These are phyloP conservation scores for Heliosperma pusillum DNA, from an alignment of 148 eudicot species.

Conservation along the genomic window DNA sequence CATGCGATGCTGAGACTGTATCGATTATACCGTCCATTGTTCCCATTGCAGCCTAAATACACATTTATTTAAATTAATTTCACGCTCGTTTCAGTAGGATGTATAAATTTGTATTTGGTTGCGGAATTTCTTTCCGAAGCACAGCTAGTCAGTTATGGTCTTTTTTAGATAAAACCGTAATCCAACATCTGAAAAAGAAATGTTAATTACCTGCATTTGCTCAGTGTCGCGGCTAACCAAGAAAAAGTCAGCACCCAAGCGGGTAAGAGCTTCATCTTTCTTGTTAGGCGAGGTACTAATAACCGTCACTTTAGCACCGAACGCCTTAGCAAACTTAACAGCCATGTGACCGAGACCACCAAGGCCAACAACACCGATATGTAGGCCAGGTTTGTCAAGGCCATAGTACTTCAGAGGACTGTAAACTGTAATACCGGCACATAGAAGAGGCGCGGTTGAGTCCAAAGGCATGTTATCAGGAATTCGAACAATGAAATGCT, in stretches of 20 bases:
- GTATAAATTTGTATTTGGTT: too few species aligned
- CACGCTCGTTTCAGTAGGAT: too few species aligned
- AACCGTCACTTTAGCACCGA: conserved; percentile 23
- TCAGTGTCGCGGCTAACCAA: conserved; percentile 14
- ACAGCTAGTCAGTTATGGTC: too few species aligned
- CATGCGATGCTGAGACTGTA: conserved; percentile 34
- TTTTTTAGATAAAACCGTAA: too few species aligned
- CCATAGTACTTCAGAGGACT: conserved; percentile 17
- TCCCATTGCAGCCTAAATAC: conserved; percentile 33
- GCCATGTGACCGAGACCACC: conserved; percentile 14
- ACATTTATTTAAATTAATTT: too few species aligned
- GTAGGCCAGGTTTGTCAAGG: conserved; percentile 21
- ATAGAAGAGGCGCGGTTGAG: conserved; percentile 18
- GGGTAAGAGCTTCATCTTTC: conserved; percentile 20
- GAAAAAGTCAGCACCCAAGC: conserved; percentile 16
- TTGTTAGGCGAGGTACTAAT: conserved; percentile 21
- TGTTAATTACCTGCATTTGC: conserved; percentile 18
- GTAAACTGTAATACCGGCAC: conserved; percentile 19
- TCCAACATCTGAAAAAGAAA: too few species aligned
- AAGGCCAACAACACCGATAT: conserved; percentile 15
- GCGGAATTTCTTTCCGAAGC: too few species aligned
- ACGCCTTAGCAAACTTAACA: conserved; percentile 21
- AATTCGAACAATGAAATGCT: conserved; percentile 1
- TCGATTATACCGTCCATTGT: conserved; percentile 38
- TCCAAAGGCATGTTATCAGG: conserved; percentile 17